Evolutionary conservation across 345 rosid species (phyloP).

Genomic region (Eucalyptus tenuipes): DNA sequence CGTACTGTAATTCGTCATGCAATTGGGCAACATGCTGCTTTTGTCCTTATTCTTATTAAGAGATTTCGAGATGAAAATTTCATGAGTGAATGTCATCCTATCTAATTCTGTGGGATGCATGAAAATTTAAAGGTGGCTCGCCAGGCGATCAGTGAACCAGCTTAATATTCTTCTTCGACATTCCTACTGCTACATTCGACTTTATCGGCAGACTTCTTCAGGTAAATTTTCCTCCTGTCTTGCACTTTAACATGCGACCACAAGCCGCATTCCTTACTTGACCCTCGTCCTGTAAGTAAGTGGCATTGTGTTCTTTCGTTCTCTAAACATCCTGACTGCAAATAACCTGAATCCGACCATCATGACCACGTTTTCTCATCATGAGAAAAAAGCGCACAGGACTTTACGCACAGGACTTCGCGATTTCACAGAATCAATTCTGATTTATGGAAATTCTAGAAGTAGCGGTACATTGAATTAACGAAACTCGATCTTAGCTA

Average conservation of each 20-base stretch:
- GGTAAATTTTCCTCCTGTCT: background rate
- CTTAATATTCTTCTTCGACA: background rate
- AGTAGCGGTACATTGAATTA: background rate
- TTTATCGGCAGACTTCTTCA: background rate
- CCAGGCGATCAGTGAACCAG: background rate
- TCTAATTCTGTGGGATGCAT: background rate
- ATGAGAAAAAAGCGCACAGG: background rate
- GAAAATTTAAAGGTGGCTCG: background rate
- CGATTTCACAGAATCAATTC: background rate
- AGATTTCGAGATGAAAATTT: background rate
- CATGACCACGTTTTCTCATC: background rate
- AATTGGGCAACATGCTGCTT: background rate
- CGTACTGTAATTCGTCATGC: background rate
- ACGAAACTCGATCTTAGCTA: background rate
- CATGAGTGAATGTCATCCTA: background rate
- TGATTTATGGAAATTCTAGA: background rate
- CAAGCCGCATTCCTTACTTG: background rate
- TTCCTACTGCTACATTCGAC: background rate
- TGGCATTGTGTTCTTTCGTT: background rate
- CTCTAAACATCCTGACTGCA: background rate
- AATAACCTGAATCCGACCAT: background rate
- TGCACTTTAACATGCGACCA: background rate
- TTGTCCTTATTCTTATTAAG: background rate
- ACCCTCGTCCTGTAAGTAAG: background rate
- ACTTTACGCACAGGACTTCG: background rate